A percentile compares a stretch with the other conserved stretches of the same genome.
Evolutionary conservation across 1,139 yeast genomes (phyloP).

Genomic region (Ogataea hybrid): DNA sequence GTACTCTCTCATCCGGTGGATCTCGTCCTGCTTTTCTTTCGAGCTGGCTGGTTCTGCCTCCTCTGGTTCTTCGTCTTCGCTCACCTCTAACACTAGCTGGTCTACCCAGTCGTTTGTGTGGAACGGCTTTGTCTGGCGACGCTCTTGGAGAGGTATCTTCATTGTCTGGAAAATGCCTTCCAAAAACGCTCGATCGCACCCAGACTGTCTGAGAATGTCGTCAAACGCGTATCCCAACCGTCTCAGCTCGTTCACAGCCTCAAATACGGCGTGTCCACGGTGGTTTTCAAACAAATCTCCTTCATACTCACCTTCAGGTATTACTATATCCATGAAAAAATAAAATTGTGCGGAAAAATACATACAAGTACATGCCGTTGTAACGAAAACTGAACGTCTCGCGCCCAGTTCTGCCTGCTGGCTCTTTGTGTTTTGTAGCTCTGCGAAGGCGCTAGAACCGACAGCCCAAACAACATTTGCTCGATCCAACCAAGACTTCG

Average conservation of each 20-base stretch:
- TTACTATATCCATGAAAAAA: constrained; percentile 15
- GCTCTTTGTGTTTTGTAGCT: too few relatives aligned
- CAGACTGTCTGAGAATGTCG: constrained; percentile 18
- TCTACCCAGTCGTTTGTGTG: constrained; percentile 16
- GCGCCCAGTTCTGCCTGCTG: too few relatives aligned
- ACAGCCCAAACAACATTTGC: too few relatives aligned
- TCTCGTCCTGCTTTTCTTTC: constrained; percentile 17
- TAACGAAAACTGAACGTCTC: too few relatives aligned
- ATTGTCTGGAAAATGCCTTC: constrained; percentile 10
- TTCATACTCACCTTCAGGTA: constrained; percentile 11
- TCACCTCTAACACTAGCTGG: constrained; percentile 14
- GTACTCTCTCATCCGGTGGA: constrained; percentile 18
- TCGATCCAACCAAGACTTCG: too few relatives aligned
- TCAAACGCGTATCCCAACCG: constrained; percentile 22
- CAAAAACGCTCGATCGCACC: constrained; percentile 19
- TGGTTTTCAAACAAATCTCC: constrained; percentile 8
- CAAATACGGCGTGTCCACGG: constrained; percentile 18
- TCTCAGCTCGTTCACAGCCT: constrained; percentile 22
- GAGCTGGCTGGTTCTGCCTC: constrained; percentile 7
- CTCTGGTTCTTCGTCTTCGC: constrained; percentile 14
- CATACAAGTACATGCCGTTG: too few relatives aligned
- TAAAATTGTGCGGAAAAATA: background rate
- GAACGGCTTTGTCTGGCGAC: constrained; percentile 12
- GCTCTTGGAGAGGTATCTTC: constrained; percentile 5
- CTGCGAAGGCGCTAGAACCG: too few relatives aligned